Percentiles rank a stretch among this genome's conserved stretches.
Evolutionary conservation across 2,329 filamentous ascomycete genomes (phyloP).

Genomic region (Colletotrichum orbiculare): DNA sequence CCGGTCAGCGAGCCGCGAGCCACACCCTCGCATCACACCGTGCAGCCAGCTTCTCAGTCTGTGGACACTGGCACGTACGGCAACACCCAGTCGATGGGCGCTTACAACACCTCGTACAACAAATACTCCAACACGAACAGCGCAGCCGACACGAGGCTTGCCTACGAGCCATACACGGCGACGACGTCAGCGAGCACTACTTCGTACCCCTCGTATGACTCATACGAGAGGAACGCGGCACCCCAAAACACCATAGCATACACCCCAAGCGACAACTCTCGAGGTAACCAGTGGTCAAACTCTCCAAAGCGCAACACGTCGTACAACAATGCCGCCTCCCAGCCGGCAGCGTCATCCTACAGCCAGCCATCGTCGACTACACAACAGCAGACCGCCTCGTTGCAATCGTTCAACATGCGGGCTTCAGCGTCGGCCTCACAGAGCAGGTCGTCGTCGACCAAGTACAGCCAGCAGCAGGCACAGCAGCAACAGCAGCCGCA

Average conservation of each 20-base stretch:
- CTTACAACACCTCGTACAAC: conserved; percentile 41
- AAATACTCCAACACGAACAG: conserved; percentile 31
- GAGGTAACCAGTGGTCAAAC: conserved; percentile 36
- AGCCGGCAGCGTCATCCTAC: conserved; percentile 5
- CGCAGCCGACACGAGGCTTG: conserved; percentile 11
- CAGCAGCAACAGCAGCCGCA: conserved; percentile 25
- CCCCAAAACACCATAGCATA: conserved; percentile 35
- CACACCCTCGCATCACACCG: conserved; percentile 39
- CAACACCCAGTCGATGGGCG: conserved; percentile 38
- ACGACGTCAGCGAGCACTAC: conserved; percentile 27
- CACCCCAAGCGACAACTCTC: conserved; percentile 36
- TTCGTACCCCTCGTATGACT: conserved; percentile 39
- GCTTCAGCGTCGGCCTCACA: conserved; percentile 13
- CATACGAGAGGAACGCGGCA: conserved; percentile 45
- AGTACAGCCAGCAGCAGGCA: conserved; percentile 21
- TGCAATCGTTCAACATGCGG: conserved; percentile 41
- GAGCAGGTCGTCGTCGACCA: conserved; percentile 1
- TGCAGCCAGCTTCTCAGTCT: conserved; percentile 49
- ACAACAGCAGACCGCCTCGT: conserved; percentile 42
- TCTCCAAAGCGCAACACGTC: conserved; percentile 3
- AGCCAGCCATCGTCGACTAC: conserved; percentile 35
- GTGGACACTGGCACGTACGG: conserved; percentile 23
- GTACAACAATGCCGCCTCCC: background rate
- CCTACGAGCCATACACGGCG: conserved; percentile 35
- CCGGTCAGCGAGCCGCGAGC: conserved; percentile 41